Evolutionary conservation across 208 protist species (phyloP), one percentile per base, ranked within the genome.

Genomic region (Strigomonas culicis): DNA sequence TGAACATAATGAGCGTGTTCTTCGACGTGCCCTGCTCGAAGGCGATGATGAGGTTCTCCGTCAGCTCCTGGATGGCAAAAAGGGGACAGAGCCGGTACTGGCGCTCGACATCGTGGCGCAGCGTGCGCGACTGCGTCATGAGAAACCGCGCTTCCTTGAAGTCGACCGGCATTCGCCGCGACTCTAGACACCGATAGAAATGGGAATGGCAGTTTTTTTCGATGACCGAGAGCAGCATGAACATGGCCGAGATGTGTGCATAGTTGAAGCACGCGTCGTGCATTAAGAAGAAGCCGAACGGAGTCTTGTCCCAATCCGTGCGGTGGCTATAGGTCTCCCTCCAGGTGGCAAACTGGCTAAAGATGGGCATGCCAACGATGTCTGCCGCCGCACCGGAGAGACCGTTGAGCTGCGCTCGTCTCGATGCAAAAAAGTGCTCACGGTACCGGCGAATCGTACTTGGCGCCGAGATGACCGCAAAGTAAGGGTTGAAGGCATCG

Each of bases 341-440:
- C 87, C 90, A 96, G 24, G 90, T 91, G 17, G 74, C 72, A 57
- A 86, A 96, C 66, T 96, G 90, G 59, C 81, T 92, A 55, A 91
- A 85, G 17, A 96, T 39, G 4, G 86, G 86, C 32, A 93, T 56
- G 11, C 90, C 90, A 8, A 93, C 72, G 1, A 83, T 58, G 36
- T 91, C 75, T 0, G 78, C 76, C 0, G 59, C 56, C 10, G 72
- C 53, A 1, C 64, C 50, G 21, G 50, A 61, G 11, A 55, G 49
- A 24, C 66, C 34, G 28, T 66, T 36, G 21, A 43, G 11, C 50
- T 88, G 77, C n/a, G 60, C 65, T 2, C 77, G 64, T 21, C 64
- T 68, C 31, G 70, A 66, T 13, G 77, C 52, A 4, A 63, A 59
- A 46, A 70, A 75, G 41, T 84, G 78, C 11, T 82, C 68, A 28